Conservation (phyloP, 495 filamentous ascomycete species). For the Niebla homalea region DNA sequence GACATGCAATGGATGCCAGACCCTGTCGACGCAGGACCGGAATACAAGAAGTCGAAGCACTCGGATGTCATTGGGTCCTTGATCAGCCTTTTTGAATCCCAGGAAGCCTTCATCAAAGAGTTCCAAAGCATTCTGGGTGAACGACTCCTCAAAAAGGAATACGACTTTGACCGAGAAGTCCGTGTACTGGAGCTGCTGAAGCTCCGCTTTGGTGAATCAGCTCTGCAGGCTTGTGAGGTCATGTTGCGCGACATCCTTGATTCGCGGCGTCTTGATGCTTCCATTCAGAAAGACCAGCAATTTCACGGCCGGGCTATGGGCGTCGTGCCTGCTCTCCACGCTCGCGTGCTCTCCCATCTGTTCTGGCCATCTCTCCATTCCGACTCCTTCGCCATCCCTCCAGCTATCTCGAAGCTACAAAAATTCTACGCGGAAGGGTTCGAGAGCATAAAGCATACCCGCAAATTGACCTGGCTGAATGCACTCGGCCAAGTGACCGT, state of each 20-base stretch:
- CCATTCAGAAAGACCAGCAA: conserved; percentile 42
- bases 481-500: conserved; percentile 70
- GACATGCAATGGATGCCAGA: conserved; percentile 88
- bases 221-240: conserved; percentile 83
- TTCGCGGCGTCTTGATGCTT: conserved; percentile 55
- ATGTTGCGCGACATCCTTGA: conserved; percentile 94
- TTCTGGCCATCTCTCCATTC: conserved; percentile 85
- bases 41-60: conserved; percentile 77
- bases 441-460: conserved; percentile 58
- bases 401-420: conserved; percentile 47
- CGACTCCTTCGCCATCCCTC: conserved; percentile 61
- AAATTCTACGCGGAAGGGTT: conserved; percentile 63
- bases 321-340: conserved; percentile 41
- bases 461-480: conserved; percentile 80
- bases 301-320: conserved; percentile 6
- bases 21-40: conserved; percentile 81
- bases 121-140: conserved; percentile 75
- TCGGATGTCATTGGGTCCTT: conserved; percentile 87
- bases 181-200: conserved; percentile 79
- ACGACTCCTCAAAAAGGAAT: conserved; percentile 59
- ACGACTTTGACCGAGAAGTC: conserved; percentile 61
- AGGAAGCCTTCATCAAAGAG: conserved; percentile 86
- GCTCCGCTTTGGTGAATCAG: conserved; percentile 70
- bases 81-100: conserved; percentile 71
- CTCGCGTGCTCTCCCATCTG: conserved; percentile 78